Percentiles rank a stretch among this genome's conserved stretches.
phyloP scores from a whole-genome alignment of 1,284 basidiomycete species.

The Ceratorhiza oryzae-sativae region DNA sequence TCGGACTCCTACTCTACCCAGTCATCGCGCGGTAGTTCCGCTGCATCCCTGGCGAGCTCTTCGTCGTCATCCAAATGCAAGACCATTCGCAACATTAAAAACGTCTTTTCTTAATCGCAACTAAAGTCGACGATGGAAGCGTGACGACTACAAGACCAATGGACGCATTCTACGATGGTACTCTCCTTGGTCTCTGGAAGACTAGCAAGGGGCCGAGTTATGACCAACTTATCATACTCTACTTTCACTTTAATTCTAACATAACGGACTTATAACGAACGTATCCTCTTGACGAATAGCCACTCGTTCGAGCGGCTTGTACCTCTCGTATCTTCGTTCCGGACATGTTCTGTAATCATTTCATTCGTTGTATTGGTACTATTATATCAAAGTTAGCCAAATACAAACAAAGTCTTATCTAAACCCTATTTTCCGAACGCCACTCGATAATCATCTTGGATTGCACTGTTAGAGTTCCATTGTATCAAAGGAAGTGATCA shows the following conservation, averaged over 20 bases:
- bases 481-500: slow-evolving; percentile 3
- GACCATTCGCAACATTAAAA: slow-evolving; percentile 29
- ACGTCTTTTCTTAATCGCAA: slow-evolving; percentile 18
- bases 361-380: neutral
- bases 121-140: neutral
- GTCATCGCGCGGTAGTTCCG: slow-evolving; percentile 32
- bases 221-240: slow-evolving; percentile 2
- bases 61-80: slow-evolving; percentile 30
- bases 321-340: neutral
- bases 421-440: neutral
- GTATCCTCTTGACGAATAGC: neutral
- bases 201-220: no score
- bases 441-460: neutral
- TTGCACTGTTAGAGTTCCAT: neutral
- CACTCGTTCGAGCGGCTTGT: neutral
- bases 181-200: neutral
- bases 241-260: neutral
- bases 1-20: slow-evolving; percentile 11
- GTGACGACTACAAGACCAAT: neutral
- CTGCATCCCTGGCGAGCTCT: slow-evolving; percentile 27
- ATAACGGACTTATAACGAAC: slow-evolving; percentile 1
- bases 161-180: neutral
- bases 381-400: neutral
- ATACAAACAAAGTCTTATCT: slow-evolving; percentile 3
- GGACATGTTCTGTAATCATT: neutral